Evolutionary conservation across 2,329 filamentous ascomycete genomes (phyloP).

Genomic region (Aspergillus pseudoterreus): DNA sequence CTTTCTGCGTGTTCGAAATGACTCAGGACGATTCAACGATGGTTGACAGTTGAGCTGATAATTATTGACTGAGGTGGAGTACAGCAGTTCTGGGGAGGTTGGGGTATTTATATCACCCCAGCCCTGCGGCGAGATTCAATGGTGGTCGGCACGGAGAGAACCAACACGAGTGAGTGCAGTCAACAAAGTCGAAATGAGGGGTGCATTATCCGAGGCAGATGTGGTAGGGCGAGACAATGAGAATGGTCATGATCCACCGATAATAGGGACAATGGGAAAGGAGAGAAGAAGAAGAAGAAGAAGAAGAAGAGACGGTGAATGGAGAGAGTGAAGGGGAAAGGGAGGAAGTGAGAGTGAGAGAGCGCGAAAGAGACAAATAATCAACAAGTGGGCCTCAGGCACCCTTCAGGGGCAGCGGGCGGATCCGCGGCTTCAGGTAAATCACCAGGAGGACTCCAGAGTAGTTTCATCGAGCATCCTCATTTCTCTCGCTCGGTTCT

Average conservation of each 20-base stretch:
- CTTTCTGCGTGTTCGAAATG: neutral
- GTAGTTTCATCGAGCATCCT: neutral
- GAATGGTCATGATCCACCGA: neutral
- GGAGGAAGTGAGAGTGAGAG: constrained; percentile 6
- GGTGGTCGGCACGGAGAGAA: constrained; percentile 2
- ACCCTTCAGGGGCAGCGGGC: constrained; percentile 1
- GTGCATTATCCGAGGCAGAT: neutral
- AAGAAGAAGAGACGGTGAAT: constrained; percentile 3
- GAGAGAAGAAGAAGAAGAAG: constrained; percentile 6
- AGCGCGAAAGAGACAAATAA: constrained; percentile 3
- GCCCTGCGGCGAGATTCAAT: neutral
- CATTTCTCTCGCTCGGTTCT: neutral
- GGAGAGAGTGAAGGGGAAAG: neutral
- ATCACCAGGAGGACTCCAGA: neutral
- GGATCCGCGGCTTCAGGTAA: constrained; percentile 1
- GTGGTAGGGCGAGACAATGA: neutral
- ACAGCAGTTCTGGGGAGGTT: neutral
- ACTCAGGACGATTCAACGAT: neutral
- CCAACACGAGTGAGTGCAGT: neutral
- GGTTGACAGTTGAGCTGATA: neutral
- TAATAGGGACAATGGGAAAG: neutral
- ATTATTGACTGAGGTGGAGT: neutral
- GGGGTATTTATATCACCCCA: neutral
- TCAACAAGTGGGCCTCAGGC: constrained; percentile 8
- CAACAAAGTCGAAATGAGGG: neutral